Conservation (phyloP, 2,329 filamentous ascomycete species). For the Plectosphaerella cucumerina region DNA sequence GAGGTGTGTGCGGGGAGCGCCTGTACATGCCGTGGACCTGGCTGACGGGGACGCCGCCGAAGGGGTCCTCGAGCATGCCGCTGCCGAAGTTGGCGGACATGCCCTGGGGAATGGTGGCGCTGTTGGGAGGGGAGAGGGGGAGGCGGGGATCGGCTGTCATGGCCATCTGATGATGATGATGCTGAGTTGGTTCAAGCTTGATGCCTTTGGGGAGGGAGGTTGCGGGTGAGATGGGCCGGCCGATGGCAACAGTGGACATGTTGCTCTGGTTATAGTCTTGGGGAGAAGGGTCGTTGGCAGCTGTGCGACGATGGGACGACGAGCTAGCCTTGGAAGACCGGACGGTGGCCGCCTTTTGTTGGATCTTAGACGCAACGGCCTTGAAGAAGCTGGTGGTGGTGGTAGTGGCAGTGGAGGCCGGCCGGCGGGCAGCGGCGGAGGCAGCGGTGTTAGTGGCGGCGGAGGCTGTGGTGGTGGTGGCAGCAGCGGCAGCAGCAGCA, state of each 20-base stretch:
- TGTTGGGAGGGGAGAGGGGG: conserved; percentile 16
- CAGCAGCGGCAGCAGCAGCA: conserved; percentile 15
- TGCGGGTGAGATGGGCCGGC: conserved; percentile 10
- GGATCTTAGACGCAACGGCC: conserved; percentile 34
- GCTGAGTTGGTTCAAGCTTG: conserved; percentile 23
- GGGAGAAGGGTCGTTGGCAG: conserved; percentile 19
- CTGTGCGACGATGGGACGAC: conserved; percentile 16
- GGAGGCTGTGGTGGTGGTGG: conserved; percentile 26
- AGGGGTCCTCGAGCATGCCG: conserved; percentile 34
- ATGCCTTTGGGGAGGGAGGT: conserved; percentile 24
- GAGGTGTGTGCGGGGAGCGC: conserved; percentile 28
- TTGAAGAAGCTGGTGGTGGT: conserved; percentile 29
- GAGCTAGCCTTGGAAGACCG: conserved; percentile 11
- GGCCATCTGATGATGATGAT: conserved; percentile 17
- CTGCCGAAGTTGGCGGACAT: conserved; percentile 30
- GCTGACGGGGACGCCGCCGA: conserved; percentile 18
- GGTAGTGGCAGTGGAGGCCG: conserved; percentile 8
- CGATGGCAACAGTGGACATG: conserved; percentile 13
- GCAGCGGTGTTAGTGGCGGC: conserved; percentile 1
- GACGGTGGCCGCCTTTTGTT: conserved; percentile 32
- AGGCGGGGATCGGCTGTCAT: conserved; percentile 3
- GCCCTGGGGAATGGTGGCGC: conserved; percentile 19
- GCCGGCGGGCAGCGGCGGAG: conserved; percentile 10
- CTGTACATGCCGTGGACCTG: conserved; percentile 22
- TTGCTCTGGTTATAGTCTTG: conserved; percentile 4